Base-by-base conservation (phyloP, 139 green algal species). In the Chlorella sp. region DNA sequence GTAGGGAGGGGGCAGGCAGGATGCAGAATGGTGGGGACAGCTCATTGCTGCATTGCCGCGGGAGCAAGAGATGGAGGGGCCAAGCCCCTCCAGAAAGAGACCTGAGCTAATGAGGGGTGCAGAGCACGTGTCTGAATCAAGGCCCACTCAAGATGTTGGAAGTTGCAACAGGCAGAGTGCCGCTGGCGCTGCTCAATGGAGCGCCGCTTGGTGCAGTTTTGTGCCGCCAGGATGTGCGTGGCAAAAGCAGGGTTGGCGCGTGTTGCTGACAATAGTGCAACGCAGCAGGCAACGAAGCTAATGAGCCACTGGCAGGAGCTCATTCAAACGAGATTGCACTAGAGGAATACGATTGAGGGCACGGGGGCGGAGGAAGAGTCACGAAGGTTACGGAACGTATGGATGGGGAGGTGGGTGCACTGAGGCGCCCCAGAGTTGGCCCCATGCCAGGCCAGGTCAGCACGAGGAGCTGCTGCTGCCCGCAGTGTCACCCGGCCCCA, bases 1-100 rank as follows among this genome's bases (percentile, higher is more conserved):
- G 73, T 14, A 24, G 73, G 15, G 19, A 24, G 19, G 39, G 24
- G 78, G n/a, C n/a, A n/a, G 24, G 40, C 78, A 64, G 18, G 26
- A 66, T 84, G 78, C 78, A 84, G 78, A 84, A 84, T 30, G 78
- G 40, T 32, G 26, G 37, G 28, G 15, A 26, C 18, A 26, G 40
- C 26, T 11, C 39, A 64, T 84, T 84, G 78, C 78, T 84, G 78
- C 78, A 84, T 66, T 84, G 78, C 78, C 36, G 24, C 15, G 39
- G 19, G 78, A 48, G 39, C 40, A 32, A 24, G 40, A 84, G 37
- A 64, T 3, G 78, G 30, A 12, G 34, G 39, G n/a, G 73, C 15
- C 28, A n/a, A 4, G 36, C 4, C 5, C 9, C 66, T 9, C 24
- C 66, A 30, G 24, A 30, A 28, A 14, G 22, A 28, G 66, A 14